phyloP scores from a whole-genome alignment of 768 basidiomycete genomes.

The Boletus coccyginus region DNA sequence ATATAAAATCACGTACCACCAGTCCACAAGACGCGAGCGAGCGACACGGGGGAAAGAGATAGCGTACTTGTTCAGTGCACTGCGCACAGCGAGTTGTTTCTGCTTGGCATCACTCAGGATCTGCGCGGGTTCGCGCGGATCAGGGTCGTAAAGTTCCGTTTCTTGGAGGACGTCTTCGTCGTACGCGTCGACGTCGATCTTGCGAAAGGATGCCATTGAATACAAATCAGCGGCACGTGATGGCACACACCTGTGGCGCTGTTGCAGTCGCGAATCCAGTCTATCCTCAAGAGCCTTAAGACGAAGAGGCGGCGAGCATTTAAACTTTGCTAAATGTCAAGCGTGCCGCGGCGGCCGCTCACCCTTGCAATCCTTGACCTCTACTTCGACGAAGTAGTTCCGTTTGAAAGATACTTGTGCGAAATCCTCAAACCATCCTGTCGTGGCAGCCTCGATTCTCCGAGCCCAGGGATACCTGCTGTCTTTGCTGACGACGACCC shows the following conservation, averaged over 20 bases:
- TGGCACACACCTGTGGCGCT: no score
- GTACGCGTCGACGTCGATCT: slow-evolving; percentile 90
- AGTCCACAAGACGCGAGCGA: not conserved
- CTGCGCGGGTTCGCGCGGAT: slow-evolving; percentile 74
- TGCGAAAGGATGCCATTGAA: slow-evolving; percentile 60
- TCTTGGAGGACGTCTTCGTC: slow-evolving; percentile 90
- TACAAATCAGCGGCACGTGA: no score
- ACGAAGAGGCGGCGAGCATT: no score
- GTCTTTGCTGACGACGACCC: slow-evolving; percentile 17
- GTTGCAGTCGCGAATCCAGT: no score
- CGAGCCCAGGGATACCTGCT: slow-evolving; percentile 2
- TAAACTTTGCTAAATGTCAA: not conserved
- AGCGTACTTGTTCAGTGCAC: slow-evolving; percentile 69
- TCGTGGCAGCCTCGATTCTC: slow-evolving; percentile 3
- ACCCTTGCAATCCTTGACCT: slow-evolving; percentile 37
- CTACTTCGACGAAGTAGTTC: slow-evolving; percentile 43
- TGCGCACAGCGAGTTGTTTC: slow-evolving; percentile 69
- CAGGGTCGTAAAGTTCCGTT: slow-evolving; percentile 81
- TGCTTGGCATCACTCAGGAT: slow-evolving; percentile 75
- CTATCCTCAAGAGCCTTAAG: no score
- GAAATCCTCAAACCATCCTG: slow-evolving; percentile 31
- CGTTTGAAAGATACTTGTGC: slow-evolving; percentile 38
- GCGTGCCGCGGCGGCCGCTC: slow-evolving; percentile 5
- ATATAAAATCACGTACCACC: slow-evolving; percentile 36
- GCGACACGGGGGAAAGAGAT: not conserved